Evolutionary conservation across 805 yeast species (phyloP).

Genomic region (Ogataea zsoltii): DNA sequence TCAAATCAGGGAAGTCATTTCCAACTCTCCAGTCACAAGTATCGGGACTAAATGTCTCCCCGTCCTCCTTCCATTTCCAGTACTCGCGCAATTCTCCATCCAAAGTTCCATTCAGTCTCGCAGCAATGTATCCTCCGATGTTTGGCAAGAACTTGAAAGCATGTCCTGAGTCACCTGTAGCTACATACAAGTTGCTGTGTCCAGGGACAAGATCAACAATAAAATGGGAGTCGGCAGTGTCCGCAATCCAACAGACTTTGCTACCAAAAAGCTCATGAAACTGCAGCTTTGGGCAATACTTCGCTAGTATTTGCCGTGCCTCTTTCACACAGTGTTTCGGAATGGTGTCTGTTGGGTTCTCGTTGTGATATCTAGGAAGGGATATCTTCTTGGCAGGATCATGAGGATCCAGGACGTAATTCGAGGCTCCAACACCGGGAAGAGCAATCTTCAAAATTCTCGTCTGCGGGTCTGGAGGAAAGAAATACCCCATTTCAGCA

Average conservation of each 20-base stretch:
- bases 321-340: slow-evolving; percentile 34
- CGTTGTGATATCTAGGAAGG: slow-evolving; percentile 39
- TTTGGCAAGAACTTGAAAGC: slow-evolving; percentile 48
- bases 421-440: slow-evolving; percentile 37
- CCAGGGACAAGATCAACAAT: slow-evolving; percentile 42
- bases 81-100: slow-evolving; percentile 21
- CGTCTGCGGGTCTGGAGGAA: slow-evolving; percentile 48
- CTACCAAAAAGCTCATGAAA: slow-evolving; percentile 36
- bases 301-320: slow-evolving; percentile 34
- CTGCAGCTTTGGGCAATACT: slow-evolving; percentile 42
- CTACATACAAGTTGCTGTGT: slow-evolving; percentile 35
- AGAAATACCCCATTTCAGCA: slow-evolving; percentile 47
- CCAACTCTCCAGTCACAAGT: slow-evolving; percentile 17
- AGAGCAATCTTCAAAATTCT: slow-evolving; percentile 41
- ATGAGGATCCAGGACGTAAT: slow-evolving; percentile 23
- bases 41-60: slow-evolving; percentile 8
- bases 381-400: slow-evolving; percentile 21
- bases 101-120: slow-evolving; percentile 33
- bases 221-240: slow-evolving; percentile 42
- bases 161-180: slow-evolving; percentile 52
- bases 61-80: slow-evolving; percentile 36
- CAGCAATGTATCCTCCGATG: slow-evolving; percentile 43
- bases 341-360: slow-evolving; percentile 39
- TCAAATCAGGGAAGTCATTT: slow-evolving; percentile 16
- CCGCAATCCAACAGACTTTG: slow-evolving; percentile 43